phyloP scores from a whole-genome alignment of 495 filamentous ascomycete genomes.

The Penicillium soppii region DNA sequence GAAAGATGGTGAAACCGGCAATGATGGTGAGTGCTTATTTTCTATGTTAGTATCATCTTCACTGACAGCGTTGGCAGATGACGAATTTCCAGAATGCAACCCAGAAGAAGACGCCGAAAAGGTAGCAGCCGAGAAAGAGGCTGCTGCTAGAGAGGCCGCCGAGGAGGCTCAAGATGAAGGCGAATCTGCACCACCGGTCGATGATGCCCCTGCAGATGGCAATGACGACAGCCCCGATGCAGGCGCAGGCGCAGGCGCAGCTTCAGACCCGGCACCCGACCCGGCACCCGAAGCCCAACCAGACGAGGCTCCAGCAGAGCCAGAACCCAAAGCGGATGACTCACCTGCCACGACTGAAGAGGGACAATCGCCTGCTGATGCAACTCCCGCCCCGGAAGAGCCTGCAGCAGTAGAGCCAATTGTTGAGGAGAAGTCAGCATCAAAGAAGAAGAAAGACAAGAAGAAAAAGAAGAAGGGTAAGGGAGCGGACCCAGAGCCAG shows the following conservation, averaged over 20 bases:
- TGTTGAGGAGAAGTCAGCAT: background rate
- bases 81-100: conserved; percentile 31
- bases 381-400: background rate
- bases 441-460: conserved; percentile 13
- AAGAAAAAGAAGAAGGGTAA: conserved; percentile 7
- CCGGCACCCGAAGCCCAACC: background rate
- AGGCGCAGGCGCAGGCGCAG: background rate
- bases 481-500: background rate
- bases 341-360: background rate
- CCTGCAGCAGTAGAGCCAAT: background rate
- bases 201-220: conserved; percentile 11
- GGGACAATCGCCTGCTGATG: conserved; percentile 2
- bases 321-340: background rate
- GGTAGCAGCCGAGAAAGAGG: conserved; percentile 33
- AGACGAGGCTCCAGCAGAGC: conserved; percentile 12
- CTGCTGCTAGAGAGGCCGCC: conserved; percentile 21
- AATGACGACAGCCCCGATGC: no score
- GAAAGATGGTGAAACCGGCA: conserved; percentile 10
- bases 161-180: conserved; percentile 25
- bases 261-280: conserved; percentile 10
- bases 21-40: conserved; percentile 17
- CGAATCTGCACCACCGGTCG: conserved; percentile 8
- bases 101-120: conserved; percentile 27
- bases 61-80: conserved; percentile 19
- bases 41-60: background rate